Evolutionary conservation across 2,329 filamentous ascomycete species (phyloP).

Genomic region (Neonectria ditissima): DNA sequence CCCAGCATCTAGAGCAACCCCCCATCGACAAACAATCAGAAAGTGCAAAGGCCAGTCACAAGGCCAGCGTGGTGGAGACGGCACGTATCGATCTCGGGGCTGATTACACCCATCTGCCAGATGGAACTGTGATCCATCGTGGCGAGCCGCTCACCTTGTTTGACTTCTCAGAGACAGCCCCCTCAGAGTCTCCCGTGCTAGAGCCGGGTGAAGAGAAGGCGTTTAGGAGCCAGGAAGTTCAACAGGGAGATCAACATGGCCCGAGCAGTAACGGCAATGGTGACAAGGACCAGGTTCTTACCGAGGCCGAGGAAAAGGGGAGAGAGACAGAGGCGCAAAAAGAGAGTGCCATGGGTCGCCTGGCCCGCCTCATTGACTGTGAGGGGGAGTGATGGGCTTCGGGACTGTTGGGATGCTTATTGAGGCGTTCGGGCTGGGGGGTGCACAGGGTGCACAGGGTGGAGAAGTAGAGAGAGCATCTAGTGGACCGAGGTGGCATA

Average conservation of each 20-base stretch:
- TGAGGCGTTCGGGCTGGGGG: not conserved
- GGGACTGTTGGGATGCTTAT: not conserved
- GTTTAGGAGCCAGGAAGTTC: not conserved
- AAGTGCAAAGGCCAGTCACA: not conserved
- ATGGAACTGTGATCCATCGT: slow-evolving; percentile 36
- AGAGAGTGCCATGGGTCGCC: slow-evolving; percentile 38
- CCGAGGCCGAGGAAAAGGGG: not conserved
- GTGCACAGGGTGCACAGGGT: slow-evolving; percentile 19
- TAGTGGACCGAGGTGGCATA: not conserved
- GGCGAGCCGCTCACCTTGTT: slow-evolving; percentile 38
- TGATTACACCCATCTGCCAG: slow-evolving; percentile 31
- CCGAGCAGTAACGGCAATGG: slow-evolving; percentile 3
- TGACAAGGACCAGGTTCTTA: not conserved
- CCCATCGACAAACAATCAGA: not conserved
- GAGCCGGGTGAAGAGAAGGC: slow-evolving; percentile 12
- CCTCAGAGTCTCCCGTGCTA: not conserved
- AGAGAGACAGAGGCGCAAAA: slow-evolving; percentile 14
- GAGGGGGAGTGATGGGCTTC: slow-evolving; percentile 10
- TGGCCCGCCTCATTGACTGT: slow-evolving; percentile 29
- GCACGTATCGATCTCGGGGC: slow-evolving; percentile 13
- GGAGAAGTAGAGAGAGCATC: not conserved
- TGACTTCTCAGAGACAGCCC: slow-evolving; percentile 15
- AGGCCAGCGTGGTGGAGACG: slow-evolving; percentile 3
- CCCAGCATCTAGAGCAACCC: slow-evolving; percentile 1
- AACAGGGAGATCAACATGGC: not conserved